Percentiles rank a stretch among this genome's conserved stretches.
Conservation (phyloP, 768 basidiomycete species). For the Chiua virens region DNA sequence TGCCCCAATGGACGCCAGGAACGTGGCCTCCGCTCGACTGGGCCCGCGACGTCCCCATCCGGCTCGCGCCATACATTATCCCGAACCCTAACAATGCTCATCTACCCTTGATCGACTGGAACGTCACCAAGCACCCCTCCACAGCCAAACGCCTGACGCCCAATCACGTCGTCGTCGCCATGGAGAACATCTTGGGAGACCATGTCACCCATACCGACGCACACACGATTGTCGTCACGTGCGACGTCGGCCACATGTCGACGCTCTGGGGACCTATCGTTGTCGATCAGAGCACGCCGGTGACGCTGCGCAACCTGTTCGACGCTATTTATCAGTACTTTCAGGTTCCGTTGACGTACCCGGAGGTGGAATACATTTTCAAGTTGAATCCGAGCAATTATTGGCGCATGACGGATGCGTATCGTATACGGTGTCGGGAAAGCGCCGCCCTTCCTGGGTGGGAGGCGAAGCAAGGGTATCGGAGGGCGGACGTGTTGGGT, state of each 20-base stretch:
- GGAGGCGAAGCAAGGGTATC: constrained; percentile 40
- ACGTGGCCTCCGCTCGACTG: constrained; percentile 30
- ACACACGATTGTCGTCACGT: constrained; percentile 23
- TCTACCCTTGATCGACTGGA: constrained; percentile 36
- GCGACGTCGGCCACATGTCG: constrained; percentile 23
- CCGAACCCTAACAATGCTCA: constrained; percentile 32
- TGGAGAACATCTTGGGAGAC: constrained; percentile 16
- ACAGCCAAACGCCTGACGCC: constrained; percentile 32
- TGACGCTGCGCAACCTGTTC: constrained; percentile 48
- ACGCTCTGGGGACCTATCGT: constrained; percentile 51
- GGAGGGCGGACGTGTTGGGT: constrained; percentile 52
- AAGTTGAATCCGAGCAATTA: constrained; percentile 18
- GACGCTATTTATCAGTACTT: constrained; percentile 51
- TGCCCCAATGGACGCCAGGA: constrained; percentile 27
- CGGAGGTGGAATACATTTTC: constrained; percentile 27
- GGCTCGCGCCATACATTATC: constrained; percentile 27
- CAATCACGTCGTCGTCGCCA: constrained; percentile 22
- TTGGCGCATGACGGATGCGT: constrained; percentile 26
- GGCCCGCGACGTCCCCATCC: constrained; percentile 20
- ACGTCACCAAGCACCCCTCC: constrained; percentile 34
- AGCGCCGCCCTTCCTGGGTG: constrained; percentile 40
- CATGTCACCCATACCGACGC: constrained; percentile 23
- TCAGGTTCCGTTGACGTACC: constrained; percentile 39
- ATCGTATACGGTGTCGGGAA: constrained; percentile 36
- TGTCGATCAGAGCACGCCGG: constrained; percentile 32